Evolutionary conservation across 352 stramenopile genomes (phyloP).

Genomic region (Phytophthora colocasiae): DNA sequence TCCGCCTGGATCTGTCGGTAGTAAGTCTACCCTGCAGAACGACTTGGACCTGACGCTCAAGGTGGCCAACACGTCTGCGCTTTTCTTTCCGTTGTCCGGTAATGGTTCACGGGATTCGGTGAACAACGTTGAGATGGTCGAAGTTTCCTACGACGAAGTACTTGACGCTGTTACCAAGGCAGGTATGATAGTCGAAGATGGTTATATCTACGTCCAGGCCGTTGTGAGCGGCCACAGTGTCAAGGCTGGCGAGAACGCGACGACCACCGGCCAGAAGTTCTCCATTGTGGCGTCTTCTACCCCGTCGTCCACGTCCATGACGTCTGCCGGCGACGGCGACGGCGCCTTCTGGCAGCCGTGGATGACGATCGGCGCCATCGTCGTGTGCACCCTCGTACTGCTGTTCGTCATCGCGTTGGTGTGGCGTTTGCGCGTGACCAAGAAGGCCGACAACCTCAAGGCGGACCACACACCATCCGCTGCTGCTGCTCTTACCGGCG

Average conservation of each 20-base stretch:
- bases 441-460: conserved; percentile 33
- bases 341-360: conserved; percentile 72
- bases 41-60: conserved; percentile 73
- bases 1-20: conserved; percentile 59
- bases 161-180: conserved; percentile 38
- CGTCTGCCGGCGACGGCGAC: neutral
- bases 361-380: conserved; percentile 74
- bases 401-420: conserved; percentile 63
- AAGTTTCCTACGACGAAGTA: conserved; percentile 63
- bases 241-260: conserved; percentile 56
- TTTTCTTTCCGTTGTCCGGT: conserved; percentile 70
- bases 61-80: conserved; percentile 52
- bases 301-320: conserved; percentile 49
- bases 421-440: conserved; percentile 54
- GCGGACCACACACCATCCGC: conserved; percentile 22
- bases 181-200: conserved; percentile 40
- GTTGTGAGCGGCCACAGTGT: conserved; percentile 71
- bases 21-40: conserved; percentile 68
- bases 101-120: conserved; percentile 63
- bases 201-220: conserved; percentile 64
- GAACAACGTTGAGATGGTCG: conserved; percentile 88
- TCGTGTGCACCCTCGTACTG: conserved; percentile 53
- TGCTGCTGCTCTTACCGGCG: conserved; percentile 17
- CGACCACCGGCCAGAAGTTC: conserved; percentile 64
- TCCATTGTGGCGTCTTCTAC: conserved; percentile 83